These are phyloP conservation scores for Diaporthe nobilis DNA, from an alignment of 2,329 filamentous ascomycete genomes.

Conservation along the genomic window DNA sequence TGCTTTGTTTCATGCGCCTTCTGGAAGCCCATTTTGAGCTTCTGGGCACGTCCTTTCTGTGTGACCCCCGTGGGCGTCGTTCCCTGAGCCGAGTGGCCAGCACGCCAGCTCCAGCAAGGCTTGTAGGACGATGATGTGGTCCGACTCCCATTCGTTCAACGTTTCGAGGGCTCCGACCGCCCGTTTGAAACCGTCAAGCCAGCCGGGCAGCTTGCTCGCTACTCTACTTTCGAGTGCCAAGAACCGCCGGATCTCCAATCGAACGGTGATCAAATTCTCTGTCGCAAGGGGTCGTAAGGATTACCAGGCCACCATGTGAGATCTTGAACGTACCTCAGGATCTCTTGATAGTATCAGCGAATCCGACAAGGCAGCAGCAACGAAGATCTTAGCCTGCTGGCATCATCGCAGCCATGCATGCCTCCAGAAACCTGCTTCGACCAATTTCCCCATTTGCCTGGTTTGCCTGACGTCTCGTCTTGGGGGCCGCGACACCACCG, in stretches of 20 bases:
- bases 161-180: not conserved
- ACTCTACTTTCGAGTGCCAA: not conserved
- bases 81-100: conserved; percentile 34
- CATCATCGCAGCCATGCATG: conserved; percentile 2
- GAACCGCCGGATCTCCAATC: not conserved
- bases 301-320: conserved; percentile 1
- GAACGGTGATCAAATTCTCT: not conserved
- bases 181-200: not conserved
- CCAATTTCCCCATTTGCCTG: not conserved
- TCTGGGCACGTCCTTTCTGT: conserved; percentile 1
- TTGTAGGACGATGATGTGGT: not conserved
- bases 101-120: conserved; percentile 6
- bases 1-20: conserved; percentile 15
- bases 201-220: not conserved
- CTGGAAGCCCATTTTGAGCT: conserved; percentile 13
- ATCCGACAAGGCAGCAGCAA: not conserved
- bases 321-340: not conserved
- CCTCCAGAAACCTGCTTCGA: conserved; percentile 2
- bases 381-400: not conserved
- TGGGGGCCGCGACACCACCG: not conserved
- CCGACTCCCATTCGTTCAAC: not conserved
- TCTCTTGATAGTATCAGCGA: conserved; percentile 8
- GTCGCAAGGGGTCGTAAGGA: not conserved
- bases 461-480: not conserved
- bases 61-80: conserved; percentile 36